Percentiles rank a stretch among this genome's conserved stretches.
phyloP scores from a whole-genome alignment of 257 asterid species.

The Solanum commersonii region DNA sequence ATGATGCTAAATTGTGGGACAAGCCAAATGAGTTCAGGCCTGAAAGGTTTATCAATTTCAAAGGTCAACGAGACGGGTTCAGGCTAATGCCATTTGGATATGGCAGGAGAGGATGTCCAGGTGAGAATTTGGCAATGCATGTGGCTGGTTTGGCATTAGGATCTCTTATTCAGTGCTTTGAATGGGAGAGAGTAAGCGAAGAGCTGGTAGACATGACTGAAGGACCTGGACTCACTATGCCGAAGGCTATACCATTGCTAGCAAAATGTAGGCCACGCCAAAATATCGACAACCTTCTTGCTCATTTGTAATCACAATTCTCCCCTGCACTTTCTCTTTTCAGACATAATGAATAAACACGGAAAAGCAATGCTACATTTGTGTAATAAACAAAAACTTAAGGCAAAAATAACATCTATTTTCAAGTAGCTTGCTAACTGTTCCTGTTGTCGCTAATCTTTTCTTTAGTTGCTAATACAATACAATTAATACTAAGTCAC shows the following conservation, averaged over 20 bases:
- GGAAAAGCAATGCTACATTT: background rate
- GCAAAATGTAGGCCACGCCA: slow-evolving; percentile 8
- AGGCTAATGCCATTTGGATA: slow-evolving; percentile 13
- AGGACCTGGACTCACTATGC: background rate
- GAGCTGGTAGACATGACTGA: slow-evolving; percentile 15
- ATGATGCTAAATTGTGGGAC: slow-evolving; percentile 13
- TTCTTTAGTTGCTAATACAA: too few relatives aligned
- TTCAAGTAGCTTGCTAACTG: background rate
- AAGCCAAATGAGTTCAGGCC: slow-evolving; percentile 14
- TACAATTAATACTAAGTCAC: background rate
- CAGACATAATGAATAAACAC: background rate
- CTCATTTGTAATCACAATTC: background rate
- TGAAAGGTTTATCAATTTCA: slow-evolving; percentile 11
- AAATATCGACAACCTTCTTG: background rate
- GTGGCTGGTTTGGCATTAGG: slow-evolving; percentile 2
- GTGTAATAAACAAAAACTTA: background rate
- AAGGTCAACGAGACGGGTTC: background rate
- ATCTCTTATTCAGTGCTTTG: slow-evolving; percentile 15
- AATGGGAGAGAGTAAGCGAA: slow-evolving; percentile 11
- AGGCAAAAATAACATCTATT: background rate
- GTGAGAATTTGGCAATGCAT: slow-evolving; percentile 4
- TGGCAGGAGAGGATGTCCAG: slow-evolving; percentile 21
- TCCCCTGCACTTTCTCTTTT: background rate
- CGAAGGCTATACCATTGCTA: slow-evolving; percentile 5
- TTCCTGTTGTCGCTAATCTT: background rate